Evolutionary conservation across 2,329 filamentous ascomycete species (phyloP).

Genomic region (Talaromyces sp.): DNA sequence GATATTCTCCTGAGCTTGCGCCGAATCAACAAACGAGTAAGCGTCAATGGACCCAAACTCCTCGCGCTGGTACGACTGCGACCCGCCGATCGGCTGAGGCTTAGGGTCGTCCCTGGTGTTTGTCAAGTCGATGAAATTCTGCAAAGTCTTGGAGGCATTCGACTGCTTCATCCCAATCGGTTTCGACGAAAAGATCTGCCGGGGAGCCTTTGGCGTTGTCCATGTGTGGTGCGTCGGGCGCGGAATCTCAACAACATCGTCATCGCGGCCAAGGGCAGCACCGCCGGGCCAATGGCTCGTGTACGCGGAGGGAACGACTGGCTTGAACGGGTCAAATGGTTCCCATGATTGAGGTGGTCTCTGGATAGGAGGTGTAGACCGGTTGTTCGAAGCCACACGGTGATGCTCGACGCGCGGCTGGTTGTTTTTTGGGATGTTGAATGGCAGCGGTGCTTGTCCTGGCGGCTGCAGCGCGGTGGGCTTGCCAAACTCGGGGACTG

Average conservation of each 20-base stretch:
- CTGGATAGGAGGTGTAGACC: conserved; percentile 12
- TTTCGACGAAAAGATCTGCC: conserved; percentile 50
- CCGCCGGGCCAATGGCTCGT: conserved; percentile 19
- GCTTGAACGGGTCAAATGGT: conserved; percentile 36
- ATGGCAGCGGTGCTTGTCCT: conserved; percentile 36
- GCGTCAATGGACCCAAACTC: conserved; percentile 52
- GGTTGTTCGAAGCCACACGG: conserved; percentile 24
- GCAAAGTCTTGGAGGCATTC: conserved; percentile 39
- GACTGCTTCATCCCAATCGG: conserved; percentile 33
- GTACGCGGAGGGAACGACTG: conserved; percentile 32
- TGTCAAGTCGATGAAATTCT: conserved; percentile 47
- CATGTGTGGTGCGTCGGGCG: conserved; percentile 45
- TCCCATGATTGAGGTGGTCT: conserved; percentile 19
- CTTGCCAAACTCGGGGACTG: conserved; percentile 53
- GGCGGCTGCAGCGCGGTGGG: conserved; percentile 51
- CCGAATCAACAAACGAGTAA: conserved; percentile 45
- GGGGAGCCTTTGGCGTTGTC: conserved; percentile 46
- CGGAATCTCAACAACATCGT: conserved; percentile 40
- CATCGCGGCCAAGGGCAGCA: conserved; percentile 15
- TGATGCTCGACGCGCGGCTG: conserved; percentile 48
- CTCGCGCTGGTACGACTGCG: conserved; percentile 34
- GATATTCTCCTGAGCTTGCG: conserved; percentile 48
- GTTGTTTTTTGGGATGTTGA: conserved; percentile 49
- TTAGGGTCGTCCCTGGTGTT: background rate
- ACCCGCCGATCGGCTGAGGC: background rate